Conservation (phyloP, 768 basidiomycete genomes). For the Boletus huronensis region DNA sequence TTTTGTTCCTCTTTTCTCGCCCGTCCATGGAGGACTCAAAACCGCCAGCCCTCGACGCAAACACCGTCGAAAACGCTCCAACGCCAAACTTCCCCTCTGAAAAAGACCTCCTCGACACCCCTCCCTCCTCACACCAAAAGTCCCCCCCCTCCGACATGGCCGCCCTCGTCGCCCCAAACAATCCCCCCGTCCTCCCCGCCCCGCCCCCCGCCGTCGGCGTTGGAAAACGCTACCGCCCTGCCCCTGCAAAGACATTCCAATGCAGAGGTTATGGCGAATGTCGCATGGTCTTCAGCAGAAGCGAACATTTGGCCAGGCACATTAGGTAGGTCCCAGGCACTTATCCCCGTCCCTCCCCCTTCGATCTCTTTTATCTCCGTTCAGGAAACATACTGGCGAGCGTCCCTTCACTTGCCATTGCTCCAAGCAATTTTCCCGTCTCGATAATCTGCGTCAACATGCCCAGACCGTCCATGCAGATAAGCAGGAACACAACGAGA, state of each 20-base stretch:
- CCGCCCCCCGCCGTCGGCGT: slow-evolving; percentile 23
- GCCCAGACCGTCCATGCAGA: slow-evolving; percentile 97
- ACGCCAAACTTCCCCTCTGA: slow-evolving; percentile 3
- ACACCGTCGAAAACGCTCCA: slow-evolving; percentile 10
- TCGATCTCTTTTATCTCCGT: slow-evolving; percentile 26
- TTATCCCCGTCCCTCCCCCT: slow-evolving; percentile 10
- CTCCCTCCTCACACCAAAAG: background rate
- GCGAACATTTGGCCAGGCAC: slow-evolving; percentile 94
- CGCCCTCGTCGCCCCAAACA: slow-evolving; percentile 30
- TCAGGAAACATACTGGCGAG: slow-evolving; percentile 96
- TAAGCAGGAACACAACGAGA: slow-evolving; percentile 82
- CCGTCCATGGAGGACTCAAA: slow-evolving; percentile 36
- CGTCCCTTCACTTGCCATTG: slow-evolving; percentile 96
- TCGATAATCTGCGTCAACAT: slow-evolving; percentile 96
- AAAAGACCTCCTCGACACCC: background rate
- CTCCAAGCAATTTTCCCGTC: slow-evolving; percentile 89
- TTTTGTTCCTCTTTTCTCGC: slow-evolving; percentile 33
- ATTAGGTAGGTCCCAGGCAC: slow-evolving; percentile 64
- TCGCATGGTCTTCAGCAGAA: slow-evolving; percentile 93
- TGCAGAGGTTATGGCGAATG: slow-evolving; percentile 95
- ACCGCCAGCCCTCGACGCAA: slow-evolving; percentile 25
- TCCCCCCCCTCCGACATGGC: slow-evolving; percentile 28
- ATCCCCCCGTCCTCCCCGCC: slow-evolving; percentile 20
- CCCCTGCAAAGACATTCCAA: slow-evolving; percentile 91
- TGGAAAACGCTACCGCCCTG: slow-evolving; percentile 71